Evolutionary conservation across 2,329 filamentous ascomycete species (phyloP).

Genomic region (Aureobasidium sp.): DNA sequence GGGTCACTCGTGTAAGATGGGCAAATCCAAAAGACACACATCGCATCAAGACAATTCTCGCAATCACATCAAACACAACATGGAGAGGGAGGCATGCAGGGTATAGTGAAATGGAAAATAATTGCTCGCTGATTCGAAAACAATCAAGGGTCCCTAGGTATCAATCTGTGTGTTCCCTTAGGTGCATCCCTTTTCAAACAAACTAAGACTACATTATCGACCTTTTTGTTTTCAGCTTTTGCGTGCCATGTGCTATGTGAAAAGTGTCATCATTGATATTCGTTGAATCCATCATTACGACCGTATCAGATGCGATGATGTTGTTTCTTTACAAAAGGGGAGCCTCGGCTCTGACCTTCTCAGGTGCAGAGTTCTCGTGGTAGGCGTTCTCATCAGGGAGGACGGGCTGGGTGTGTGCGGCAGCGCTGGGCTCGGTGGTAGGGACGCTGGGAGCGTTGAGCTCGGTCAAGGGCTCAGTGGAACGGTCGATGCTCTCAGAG

Average conservation of each 20-base stretch:
- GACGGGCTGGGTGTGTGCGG: constrained; percentile 12
- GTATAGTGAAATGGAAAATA: not conserved
- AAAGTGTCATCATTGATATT: constrained; percentile 3
- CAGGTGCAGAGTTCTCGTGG: constrained; percentile 11
- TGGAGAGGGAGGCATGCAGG: not conserved
- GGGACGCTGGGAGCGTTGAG: constrained; percentile 4
- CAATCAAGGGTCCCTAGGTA: constrained; percentile 3
- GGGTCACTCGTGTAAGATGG: not conserved
- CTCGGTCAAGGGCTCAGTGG: not conserved
- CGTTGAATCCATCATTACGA: constrained; percentile 11
- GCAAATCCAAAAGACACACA: not conserved
- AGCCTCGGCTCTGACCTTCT: constrained; percentile 11
- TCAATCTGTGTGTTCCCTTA: constrained; percentile 2
- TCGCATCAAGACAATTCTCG: not conserved
- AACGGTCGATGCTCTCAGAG: not conserved
- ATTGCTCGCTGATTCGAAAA: constrained; percentile 8
- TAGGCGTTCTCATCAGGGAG: not conserved
- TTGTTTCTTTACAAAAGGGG: not conserved
- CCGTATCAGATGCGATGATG: not conserved
- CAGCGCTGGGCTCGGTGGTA: constrained; percentile 10
- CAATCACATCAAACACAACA: not conserved
- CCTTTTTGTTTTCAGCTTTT: constrained; percentile 1
- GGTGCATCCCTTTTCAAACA: not conserved
- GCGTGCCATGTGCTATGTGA: not conserved
- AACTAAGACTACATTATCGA: constrained; percentile 11